Conservation (phyloP, 805 yeast species). For the Ogataea nakhonphanomensis region DNA sequence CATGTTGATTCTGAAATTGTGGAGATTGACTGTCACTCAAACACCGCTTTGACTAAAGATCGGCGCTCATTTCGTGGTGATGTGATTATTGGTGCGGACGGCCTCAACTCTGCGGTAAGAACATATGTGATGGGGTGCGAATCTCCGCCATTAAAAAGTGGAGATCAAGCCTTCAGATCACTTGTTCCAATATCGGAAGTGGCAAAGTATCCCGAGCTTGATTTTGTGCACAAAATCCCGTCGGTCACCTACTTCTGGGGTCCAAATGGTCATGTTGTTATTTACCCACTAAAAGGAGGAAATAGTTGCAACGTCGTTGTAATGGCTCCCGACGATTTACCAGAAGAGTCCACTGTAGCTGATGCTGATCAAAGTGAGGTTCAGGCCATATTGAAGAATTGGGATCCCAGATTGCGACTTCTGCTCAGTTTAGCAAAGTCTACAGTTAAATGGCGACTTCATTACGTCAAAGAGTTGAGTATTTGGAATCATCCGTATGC, state of each 20-base stretch:
- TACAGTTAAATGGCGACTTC: conserved; percentile 16
- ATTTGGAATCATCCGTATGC: conserved; percentile 13
- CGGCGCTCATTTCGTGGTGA: conserved; percentile 12
- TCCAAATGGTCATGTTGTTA: conserved; percentile 17
- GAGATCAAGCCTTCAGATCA: conserved; percentile 18
- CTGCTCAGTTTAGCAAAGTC: conserved; percentile 9
- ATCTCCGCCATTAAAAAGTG: conserved; percentile 9
- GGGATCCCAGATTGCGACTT: conserved; percentile 15
- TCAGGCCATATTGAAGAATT: conserved; percentile 10
- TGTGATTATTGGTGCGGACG: conserved; percentile 19
- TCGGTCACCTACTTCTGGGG: conserved; percentile 19
- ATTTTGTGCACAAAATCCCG: conserved; percentile 14
- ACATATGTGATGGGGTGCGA: conserved; percentile 6
- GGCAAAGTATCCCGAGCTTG: conserved; percentile 15
- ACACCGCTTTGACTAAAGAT: conserved; percentile 10
- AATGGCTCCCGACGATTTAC: conserved; percentile 17
- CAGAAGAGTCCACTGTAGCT: conserved; percentile 10
- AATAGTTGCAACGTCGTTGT: conserved; percentile 19
- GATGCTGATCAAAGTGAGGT: conserved; percentile 12
- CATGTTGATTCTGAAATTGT: conserved; percentile 11
- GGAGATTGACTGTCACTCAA: conserved; percentile 7
- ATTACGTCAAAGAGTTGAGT: conserved; percentile 12
- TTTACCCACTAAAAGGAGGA: conserved; percentile 17
- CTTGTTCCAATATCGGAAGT: conserved; percentile 15
- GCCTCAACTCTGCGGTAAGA: conserved; percentile 14